Conservation (phyloP, 2,329 filamentous ascomycete species). For the Colletotrichum cereale region DNA sequence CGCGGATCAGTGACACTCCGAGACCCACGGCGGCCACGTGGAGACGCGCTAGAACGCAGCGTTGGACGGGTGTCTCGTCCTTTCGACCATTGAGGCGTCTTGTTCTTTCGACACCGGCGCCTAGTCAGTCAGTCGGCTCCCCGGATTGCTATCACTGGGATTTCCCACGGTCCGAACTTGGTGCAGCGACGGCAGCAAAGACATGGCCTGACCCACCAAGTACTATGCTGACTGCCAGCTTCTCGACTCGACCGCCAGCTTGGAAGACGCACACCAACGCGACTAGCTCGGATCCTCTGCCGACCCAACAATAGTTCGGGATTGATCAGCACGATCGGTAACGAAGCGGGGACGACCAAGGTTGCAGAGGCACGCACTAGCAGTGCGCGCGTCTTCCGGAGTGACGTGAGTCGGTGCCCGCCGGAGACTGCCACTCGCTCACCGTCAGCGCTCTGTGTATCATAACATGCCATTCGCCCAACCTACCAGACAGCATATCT, state of each 20-base stretch:
- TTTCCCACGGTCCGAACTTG: no score
- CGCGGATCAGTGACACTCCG: constrained; percentile 33
- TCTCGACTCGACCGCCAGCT: background rate
- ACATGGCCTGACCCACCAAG: background rate
- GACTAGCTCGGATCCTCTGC: background rate
- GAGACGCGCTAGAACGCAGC: background rate
- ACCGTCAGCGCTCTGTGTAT: background rate
- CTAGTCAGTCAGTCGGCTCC: background rate
- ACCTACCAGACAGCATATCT: background rate
- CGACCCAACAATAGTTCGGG: background rate
- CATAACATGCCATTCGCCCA: background rate
- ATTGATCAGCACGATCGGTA: constrained; percentile 4
- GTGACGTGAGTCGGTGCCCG: constrained; percentile 9
- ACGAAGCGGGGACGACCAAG: background rate
- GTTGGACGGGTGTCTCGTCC: background rate
- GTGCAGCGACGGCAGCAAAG: no score
- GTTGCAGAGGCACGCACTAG: background rate
- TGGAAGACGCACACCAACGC: background rate
- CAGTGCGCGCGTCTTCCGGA: background rate
- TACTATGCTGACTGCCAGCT: background rate
- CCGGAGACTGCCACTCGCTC: background rate
- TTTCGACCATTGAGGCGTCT: background rate
- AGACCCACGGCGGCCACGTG: constrained; percentile 7
- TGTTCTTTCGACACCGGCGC: background rate
- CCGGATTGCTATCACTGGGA: background rate